Conservation (phyloP, 768 basidiomycete genomes). For the Hydnomerulius pinastri region DNA sequence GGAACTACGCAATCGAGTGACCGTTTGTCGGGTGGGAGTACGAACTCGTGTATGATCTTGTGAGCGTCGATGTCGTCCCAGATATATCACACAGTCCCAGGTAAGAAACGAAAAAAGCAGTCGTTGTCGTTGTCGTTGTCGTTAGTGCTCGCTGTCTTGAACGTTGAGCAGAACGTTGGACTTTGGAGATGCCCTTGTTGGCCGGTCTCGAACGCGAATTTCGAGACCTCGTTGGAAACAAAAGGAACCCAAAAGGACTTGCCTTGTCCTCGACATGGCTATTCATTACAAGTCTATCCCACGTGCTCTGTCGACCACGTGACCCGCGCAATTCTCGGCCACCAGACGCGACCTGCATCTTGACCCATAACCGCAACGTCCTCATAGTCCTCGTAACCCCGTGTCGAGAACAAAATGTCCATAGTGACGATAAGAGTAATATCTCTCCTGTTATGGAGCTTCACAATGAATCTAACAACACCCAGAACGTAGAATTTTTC, state of each 20-base stretch:
- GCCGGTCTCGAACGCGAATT: not conserved
- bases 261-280: constrained; percentile 3
- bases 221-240: not conserved
- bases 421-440: constrained; percentile 69
- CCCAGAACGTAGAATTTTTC: constrained; percentile 82
- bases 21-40: not conserved
- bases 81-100: constrained; percentile 11
- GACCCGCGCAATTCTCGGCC: not conserved
- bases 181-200: not conserved
- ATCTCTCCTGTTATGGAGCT: constrained; percentile 8
- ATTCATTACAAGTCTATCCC: not conserved
- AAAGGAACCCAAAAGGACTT: constrained; percentile 4
- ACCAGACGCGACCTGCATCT: not conserved
- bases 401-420: constrained; percentile 45
- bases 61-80: constrained; percentile 17
- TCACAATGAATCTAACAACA: not conserved
- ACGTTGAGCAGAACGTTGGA: too few species aligned
- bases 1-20: not conserved
- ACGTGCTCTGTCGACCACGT: constrained; percentile 4
- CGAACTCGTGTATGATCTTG: not conserved
- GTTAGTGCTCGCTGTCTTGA: not conserved
- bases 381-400: not conserved
- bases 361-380: not conserved
- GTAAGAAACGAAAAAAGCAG: not conserved
- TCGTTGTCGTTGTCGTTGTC: not conserved